Percentiles rank a stretch among this genome's conserved stretches.
Evolutionary conservation across 164 flowering plant genomes (phyloP).

Genomic region (Chloranthus sessilifolius): DNA sequence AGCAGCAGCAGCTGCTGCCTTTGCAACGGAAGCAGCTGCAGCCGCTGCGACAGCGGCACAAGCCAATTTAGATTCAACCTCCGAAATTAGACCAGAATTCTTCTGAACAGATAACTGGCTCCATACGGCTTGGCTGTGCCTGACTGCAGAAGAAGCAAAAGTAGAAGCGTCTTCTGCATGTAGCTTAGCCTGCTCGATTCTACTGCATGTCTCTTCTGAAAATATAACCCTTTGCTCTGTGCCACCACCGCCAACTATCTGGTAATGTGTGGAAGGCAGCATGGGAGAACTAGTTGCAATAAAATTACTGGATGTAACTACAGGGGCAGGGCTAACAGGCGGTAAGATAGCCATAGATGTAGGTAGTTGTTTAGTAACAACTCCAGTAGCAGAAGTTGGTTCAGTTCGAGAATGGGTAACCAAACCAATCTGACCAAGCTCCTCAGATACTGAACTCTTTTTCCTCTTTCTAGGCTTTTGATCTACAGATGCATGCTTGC

Average conservation of each 20-base stretch:
- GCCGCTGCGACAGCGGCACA: conserved; percentile 82
- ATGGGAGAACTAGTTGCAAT: conserved; percentile 23
- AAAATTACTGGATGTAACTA: conserved; percentile 19
- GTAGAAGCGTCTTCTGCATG: conserved; percentile 82
- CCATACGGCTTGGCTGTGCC: conserved; percentile 69
- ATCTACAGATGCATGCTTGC: conserved; percentile 33
- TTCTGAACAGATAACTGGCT: conserved; percentile 55
- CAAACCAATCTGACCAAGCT: conserved; percentile 26
- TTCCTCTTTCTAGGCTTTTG: conserved; percentile 69
- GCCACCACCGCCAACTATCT: conserved; percentile 19
- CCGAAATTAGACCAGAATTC: conserved; percentile 43
- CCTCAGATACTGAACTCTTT: conserved; percentile 41
- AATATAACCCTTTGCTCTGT: conserved; percentile 25
- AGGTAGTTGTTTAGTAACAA: conserved; percentile 18
- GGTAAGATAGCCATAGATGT: conserved; percentile 32
- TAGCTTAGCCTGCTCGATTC: conserved; percentile 61
- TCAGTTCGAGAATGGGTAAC: conserved; percentile 30
- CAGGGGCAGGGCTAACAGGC: conserved; percentile 20
- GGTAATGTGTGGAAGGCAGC: conserved; percentile 18
- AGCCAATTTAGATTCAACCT: conserved; percentile 58
- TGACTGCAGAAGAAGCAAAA: conserved; percentile 60
- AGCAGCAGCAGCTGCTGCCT: conserved; percentile 98
- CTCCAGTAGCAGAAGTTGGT: conserved; percentile 20
- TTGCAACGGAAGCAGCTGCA: conserved; percentile 95
- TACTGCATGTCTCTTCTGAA: conserved; percentile 47